These are phyloP conservation scores for Colletotrichum spinosum DNA, from an alignment of 2,329 filamentous ascomycete species.

Conservation along the genomic window DNA sequence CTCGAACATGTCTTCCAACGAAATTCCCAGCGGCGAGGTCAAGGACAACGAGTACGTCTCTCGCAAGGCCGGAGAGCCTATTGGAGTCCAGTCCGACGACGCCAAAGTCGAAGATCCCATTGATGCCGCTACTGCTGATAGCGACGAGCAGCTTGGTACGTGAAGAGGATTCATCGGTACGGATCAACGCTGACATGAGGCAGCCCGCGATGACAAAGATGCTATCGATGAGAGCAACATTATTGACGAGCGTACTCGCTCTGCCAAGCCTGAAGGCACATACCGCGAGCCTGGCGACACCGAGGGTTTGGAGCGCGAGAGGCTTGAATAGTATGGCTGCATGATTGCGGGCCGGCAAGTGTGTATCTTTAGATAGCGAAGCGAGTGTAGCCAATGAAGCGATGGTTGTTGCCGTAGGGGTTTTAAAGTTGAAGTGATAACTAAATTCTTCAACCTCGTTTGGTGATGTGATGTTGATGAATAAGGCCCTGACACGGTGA, in stretches of 20 bases:
- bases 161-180: neutral
- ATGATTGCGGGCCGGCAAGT: too few species aligned
- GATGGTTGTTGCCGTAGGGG: neutral
- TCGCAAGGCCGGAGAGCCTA: constrained; percentile 44
- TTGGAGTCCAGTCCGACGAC: constrained; percentile 49
- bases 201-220: constrained; percentile 50
- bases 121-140: constrained; percentile 45
- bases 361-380: neutral
- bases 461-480: too few species aligned
- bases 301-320: constrained; percentile 39
- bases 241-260: constrained; percentile 48
- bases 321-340: neutral
- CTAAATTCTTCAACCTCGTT: too few species aligned
- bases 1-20: constrained; percentile 30
- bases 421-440: neutral
- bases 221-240: constrained; percentile 53
- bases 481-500: too few species aligned
- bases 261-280: constrained; percentile 41
- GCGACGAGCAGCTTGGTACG: constrained; percentile 50
- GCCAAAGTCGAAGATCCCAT: constrained; percentile 49
- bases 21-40: constrained; percentile 16
- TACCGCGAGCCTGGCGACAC: constrained; percentile 51
- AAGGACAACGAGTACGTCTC: constrained; percentile 46
- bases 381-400: neutral
- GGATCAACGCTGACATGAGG: fast-evolving